phyloP scores from a whole-genome alignment of 2,329 filamentous ascomycete genomes.

The Metarhizium sp. region DNA sequence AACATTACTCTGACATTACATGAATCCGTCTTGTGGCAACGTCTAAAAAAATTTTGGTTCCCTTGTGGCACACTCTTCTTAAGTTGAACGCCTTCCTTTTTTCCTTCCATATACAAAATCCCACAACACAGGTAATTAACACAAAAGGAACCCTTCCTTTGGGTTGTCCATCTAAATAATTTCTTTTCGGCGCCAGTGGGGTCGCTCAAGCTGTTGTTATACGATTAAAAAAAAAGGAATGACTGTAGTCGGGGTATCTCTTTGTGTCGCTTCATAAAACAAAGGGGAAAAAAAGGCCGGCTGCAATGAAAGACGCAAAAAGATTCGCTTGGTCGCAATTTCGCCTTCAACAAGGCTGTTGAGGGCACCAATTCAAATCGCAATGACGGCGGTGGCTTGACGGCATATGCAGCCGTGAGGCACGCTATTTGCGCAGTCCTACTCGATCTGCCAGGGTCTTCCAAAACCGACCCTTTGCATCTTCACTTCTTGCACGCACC shows the following conservation, averaged over 20 bases:
- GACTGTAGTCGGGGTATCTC: constrained; percentile 20
- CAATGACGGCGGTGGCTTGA: not conserved
- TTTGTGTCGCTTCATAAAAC: not conserved
- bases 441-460: constrained; percentile 39
- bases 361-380: not conserved
- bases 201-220: not conserved
- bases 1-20: not conserved
- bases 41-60: not conserved
- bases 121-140: not conserved
- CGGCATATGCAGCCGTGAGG: not conserved
- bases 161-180: not conserved
- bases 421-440: constrained; percentile 11
- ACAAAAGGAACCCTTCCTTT: not conserved
- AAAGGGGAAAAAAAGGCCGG: constrained; percentile 1
- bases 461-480: constrained; percentile 38
- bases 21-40: not conserved
- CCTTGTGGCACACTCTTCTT: not conserved
- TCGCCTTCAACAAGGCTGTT: not conserved
- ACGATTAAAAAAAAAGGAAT: constrained; percentile 9
- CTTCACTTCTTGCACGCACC: constrained; percentile 34
- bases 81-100: not conserved
- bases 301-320: not conserved
- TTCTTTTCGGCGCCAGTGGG: not conserved
- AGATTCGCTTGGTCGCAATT: not conserved
- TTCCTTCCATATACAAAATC: not conserved